A percentile compares a stretch with the other conserved stretches of the same genome.
phyloP scores from a whole-genome alignment of 2,329 filamentous ascomycete species.

The Exophiala oligosperma region DNA sequence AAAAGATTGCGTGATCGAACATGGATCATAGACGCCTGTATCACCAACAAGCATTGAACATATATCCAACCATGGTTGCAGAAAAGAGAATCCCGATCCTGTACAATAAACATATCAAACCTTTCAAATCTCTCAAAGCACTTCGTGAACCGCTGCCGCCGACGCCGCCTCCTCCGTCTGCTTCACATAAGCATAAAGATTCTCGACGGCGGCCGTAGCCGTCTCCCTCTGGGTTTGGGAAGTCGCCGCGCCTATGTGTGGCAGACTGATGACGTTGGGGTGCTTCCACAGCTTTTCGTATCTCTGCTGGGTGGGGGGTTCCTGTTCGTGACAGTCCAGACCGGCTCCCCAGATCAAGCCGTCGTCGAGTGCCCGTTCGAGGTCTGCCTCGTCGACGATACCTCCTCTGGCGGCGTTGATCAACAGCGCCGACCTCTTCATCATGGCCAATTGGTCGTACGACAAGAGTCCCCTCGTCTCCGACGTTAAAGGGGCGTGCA shows the following conservation, averaged over 20 bases:
- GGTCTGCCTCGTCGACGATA: constrained; percentile 41
- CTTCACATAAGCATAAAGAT: too few relatives aligned
- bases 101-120: too few relatives aligned
- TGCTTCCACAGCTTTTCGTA: constrained; percentile 39
- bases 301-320: constrained; percentile 39
- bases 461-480: constrained; percentile 37
- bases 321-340: constrained; percentile 42
- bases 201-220: too few relatives aligned
- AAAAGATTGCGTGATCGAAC: too few relatives aligned
- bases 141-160: too few relatives aligned
- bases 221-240: constrained; percentile 5
- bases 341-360: constrained; percentile 42
- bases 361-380: constrained; percentile 35
- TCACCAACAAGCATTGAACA: too few relatives aligned
- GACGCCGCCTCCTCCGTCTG: too few relatives aligned
- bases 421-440: constrained; percentile 43
- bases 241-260: constrained; percentile 47
- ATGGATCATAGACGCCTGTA: too few relatives aligned
- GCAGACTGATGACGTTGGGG: constrained; percentile 42
- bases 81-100: too few relatives aligned
- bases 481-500: constrained; percentile 41
- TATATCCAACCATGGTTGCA: too few relatives aligned
- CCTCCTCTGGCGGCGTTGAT: constrained; percentile 45
- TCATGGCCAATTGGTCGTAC: constrained; percentile 34
- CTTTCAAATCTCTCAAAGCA: too few relatives aligned